Evolutionary conservation across 2,329 filamentous ascomycete genomes (phyloP).

Genomic region (Xylariaceae sp.): DNA sequence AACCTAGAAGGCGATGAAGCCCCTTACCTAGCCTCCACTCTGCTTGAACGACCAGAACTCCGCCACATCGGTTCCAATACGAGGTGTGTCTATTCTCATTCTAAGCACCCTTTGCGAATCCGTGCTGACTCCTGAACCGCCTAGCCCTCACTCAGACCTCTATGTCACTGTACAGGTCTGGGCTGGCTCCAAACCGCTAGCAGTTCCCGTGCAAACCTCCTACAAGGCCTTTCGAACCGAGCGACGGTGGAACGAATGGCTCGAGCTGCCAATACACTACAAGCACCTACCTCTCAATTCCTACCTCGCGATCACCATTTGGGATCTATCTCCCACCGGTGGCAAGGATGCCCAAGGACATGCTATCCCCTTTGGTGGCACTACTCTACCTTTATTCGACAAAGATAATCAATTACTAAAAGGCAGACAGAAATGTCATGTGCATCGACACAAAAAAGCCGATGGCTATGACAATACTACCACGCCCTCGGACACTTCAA

Average conservation of each 20-base stretch:
- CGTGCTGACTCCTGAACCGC: conserved; percentile 25
- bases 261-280: conserved; percentile 80
- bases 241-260: conserved; percentile 92
- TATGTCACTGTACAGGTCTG: conserved; percentile 92
- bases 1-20: conserved; percentile 70
- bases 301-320: conserved; percentile 86
- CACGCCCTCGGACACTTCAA: conserved; percentile 67
- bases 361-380: conserved; percentile 88
- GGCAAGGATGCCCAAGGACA: conserved; percentile 67
- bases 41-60: conserved; percentile 74
- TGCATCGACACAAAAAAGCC: conserved; percentile 77
- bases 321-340: conserved; percentile 84
- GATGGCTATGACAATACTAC: conserved; percentile 78
- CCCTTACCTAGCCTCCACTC: conserved; percentile 69
- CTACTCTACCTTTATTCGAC: conserved; percentile 89
- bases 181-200: conserved; percentile 92
- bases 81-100: conserved; percentile 45
- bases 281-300: conserved; percentile 76
- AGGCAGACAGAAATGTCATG: conserved; percentile 83
- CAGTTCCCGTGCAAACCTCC: conserved; percentile 84
- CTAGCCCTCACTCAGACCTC: conserved; percentile 76
- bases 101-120: background rate
- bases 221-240: conserved; percentile 86
- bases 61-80: conserved; percentile 84
- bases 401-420: conserved; percentile 86